Evolutionary conservation across 805 yeast species (phyloP), one percentile per base, ranked within the genome.

Genomic region (Saccharomycopsis microspora): DNA sequence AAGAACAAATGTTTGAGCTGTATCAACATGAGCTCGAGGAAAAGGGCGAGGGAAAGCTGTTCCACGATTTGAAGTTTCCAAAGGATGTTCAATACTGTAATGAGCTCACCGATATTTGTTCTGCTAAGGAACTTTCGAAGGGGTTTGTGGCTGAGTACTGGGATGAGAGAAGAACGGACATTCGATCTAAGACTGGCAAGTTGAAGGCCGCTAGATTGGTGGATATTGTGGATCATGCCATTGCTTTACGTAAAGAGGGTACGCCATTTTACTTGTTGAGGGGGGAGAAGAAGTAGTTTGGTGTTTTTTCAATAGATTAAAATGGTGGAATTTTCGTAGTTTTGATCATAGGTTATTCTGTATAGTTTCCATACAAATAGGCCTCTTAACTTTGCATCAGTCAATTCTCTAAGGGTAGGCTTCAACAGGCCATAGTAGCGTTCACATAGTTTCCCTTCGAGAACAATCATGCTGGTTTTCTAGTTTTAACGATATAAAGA

Each of bases 1-100:
- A 55, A 11, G 65, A 64, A 29, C 71, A 65, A 11, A 80, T 78
- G 76, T 19, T 19, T 19, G 19, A 19, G 19, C 19, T 19, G 19
- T 19, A 19, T 19, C 19, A 19, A 19, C 19, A 2, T 19, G 19
- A 19, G 19, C 19, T 19, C 19, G 19, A 19, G 19, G 19, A 19
- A 19, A 19, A 19, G 19, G 19, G 19, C 19, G 19, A 19, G 19
- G 19, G 19, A 19, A 19, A 19, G 19, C 19, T 19, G 19, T 19
- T 19, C 2, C 19, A 19, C 19, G 19, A 19, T 19, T 19, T 19
- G 19, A 19, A 19, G 19, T 41, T 41, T 30, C 43, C 43, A 7
- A 41, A 41, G 33, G 43, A 41, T 31, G 33, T 41, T 30, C 37
- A 5, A 7, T 41, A 41, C 43, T 32, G 32, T 31, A 10, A 41